A percentile compares a stretch with the other conserved stretches of the same genome.
phyloP scores from a whole-genome alignment of 208 protist genomes.

The Trypanosoma cruzi region DNA sequence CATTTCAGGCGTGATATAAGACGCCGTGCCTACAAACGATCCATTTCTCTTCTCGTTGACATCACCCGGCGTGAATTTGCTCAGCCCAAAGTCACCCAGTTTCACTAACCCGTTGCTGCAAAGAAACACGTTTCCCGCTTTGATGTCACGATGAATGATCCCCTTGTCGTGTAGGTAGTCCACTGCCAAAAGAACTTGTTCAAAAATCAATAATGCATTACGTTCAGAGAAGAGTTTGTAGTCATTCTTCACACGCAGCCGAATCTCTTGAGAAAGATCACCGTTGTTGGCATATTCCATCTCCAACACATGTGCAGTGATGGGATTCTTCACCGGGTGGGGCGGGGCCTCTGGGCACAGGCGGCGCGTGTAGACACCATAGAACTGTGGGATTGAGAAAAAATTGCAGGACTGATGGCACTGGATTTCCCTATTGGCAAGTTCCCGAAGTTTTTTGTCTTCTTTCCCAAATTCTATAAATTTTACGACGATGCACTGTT shows the following conservation, averaged over 20 bases:
- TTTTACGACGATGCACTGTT: slow-evolving; percentile 38
- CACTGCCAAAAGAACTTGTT: slow-evolving; percentile 79
- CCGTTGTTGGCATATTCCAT: slow-evolving; percentile 79
- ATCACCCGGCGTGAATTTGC: slow-evolving; percentile 56
- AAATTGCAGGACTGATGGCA: slow-evolving; percentile 45
- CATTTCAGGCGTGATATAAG: slow-evolving; percentile 94
- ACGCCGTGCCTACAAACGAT: slow-evolving; percentile 89
- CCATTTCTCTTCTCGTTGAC: slow-evolving; percentile 55
- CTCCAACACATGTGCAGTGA: slow-evolving; percentile 43
- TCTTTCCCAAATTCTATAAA: slow-evolving; percentile 39
- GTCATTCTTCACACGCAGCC: slow-evolving; percentile 27
- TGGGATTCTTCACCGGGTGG: slow-evolving; percentile 36
- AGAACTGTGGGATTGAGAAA: slow-evolving; percentile 51
- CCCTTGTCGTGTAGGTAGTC: slow-evolving; percentile 80
- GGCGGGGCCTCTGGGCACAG: slow-evolving; percentile 8
- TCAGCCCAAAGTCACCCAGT: slow-evolving; percentile 88
- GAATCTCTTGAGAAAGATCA: slow-evolving; percentile 63
- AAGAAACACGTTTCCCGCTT: slow-evolving; percentile 85
- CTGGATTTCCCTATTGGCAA: slow-evolving; percentile 33
- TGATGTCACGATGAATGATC: slow-evolving; percentile 91
- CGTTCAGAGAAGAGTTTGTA: slow-evolving; percentile 43
- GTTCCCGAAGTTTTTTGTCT: slow-evolving; percentile 23
- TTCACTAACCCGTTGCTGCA: slow-evolving; percentile 82
- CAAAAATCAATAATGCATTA: slow-evolving; percentile 57
- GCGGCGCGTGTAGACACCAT: slow-evolving; percentile 27